phyloP scores from a whole-genome alignment of 495 filamentous ascomycete genomes.

The Mycothermus thermophilus region DNA sequence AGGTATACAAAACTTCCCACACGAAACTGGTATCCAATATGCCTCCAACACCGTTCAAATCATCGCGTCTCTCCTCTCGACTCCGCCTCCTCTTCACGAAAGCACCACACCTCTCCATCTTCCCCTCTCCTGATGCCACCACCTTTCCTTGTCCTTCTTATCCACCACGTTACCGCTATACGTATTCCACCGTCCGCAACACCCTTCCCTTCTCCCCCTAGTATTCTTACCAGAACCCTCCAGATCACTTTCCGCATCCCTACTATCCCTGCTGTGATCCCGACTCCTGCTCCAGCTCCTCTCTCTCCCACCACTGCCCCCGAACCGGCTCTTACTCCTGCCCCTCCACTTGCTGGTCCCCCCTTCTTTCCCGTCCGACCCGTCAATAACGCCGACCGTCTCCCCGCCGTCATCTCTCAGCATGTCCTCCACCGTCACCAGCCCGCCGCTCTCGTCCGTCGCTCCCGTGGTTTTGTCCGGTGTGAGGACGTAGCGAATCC shows the following conservation, averaged over 20 bases:
- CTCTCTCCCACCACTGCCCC: too few relatives aligned
- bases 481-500: slow-evolving; percentile 43
- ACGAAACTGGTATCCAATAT: too few relatives aligned
- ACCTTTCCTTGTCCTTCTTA: slow-evolving; percentile 35
- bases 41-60: too few relatives aligned
- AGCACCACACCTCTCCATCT: slow-evolving; percentile 28
- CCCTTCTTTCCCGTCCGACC: neutral
- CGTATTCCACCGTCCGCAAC: slow-evolving; percentile 44
- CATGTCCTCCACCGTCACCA: slow-evolving; percentile 42
- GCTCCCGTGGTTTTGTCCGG: slow-evolving; percentile 38
- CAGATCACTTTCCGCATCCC: slow-evolving; percentile 15
- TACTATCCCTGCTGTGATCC: slow-evolving; percentile 9
- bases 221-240: neutral
- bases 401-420: slow-evolving; percentile 31
- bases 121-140: slow-evolving; percentile 37
- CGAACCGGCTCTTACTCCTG: slow-evolving; percentile 8
- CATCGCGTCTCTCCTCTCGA: too few relatives aligned
- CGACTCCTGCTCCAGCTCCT: too few relatives aligned
- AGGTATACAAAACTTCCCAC: too few relatives aligned
- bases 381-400: slow-evolving; percentile 11
- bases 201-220: slow-evolving; percentile 28
- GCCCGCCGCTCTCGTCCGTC: slow-evolving; percentile 38
- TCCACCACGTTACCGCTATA: slow-evolving; percentile 20
- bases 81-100: too few relatives aligned
- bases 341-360: slow-evolving; percentile 3